phyloP scores from a whole-genome alignment of 2,329 filamentous ascomycete genomes.

The Colletotrichum noveboracense region DNA sequence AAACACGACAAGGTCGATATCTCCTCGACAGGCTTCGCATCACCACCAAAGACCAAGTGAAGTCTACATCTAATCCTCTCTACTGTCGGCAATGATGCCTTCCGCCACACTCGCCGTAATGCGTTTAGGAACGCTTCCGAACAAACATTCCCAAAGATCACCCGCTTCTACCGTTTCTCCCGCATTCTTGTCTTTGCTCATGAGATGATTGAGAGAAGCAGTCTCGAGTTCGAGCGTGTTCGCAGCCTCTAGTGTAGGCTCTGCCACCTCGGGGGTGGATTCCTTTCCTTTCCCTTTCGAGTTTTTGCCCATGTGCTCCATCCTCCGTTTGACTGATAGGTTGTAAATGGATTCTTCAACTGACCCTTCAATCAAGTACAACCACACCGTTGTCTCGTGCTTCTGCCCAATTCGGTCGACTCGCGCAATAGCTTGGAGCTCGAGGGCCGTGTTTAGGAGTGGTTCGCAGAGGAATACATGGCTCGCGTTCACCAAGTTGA shows the following conservation, averaged over 20 bases:
- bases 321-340: slow-evolving; percentile 77
- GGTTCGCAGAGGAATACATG: slow-evolving; percentile 97
- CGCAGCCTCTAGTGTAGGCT: slow-evolving; percentile 76
- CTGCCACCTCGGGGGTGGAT: slow-evolving; percentile 52
- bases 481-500: slow-evolving; percentile 91
- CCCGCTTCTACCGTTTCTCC: slow-evolving; percentile 81
- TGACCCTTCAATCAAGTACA: slow-evolving; percentile 89
- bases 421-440: slow-evolving; percentile 92
- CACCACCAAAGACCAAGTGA: background rate
- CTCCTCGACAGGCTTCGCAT: background rate
- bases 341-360: slow-evolving; percentile 94
- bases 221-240: slow-evolving; percentile 85
- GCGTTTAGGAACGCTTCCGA: slow-evolving; percentile 61
- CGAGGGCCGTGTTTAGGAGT: slow-evolving; percentile 89
- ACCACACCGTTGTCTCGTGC: slow-evolving; percentile 89
- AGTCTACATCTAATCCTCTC: background rate
- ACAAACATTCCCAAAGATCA: slow-evolving; percentile 90
- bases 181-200: slow-evolving; percentile 71
- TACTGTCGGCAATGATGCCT: background rate
- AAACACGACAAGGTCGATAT: background rate
- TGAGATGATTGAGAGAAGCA: slow-evolving; percentile 70
- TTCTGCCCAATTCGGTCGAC: slow-evolving; percentile 94
- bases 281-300: slow-evolving; percentile 45
- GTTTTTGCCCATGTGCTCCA: slow-evolving; percentile 73
- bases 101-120: slow-evolving; percentile 5